Percentiles rank a stretch among this genome's conserved stretches.
These are phyloP conservation scores for Neltuma alba DNA, from an alignment of 306 rosid species.

Conservation along the genomic window DNA sequence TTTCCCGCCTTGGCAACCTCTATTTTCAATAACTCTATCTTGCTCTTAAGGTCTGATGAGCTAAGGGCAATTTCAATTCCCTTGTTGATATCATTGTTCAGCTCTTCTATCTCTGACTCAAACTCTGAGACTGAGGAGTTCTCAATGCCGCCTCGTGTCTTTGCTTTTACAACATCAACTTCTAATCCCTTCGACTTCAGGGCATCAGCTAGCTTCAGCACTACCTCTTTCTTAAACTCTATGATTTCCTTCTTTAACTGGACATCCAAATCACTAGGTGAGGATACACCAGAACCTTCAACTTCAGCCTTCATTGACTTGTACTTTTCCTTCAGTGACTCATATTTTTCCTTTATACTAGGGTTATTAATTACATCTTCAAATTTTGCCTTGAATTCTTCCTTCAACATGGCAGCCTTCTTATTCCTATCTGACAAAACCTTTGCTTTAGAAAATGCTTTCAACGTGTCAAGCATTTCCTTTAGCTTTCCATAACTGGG, in stretches of 20 bases:
- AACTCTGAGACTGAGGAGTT: conserved; percentile 42
- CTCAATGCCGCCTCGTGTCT: conserved; percentile 35
- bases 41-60: conserved; percentile 65
- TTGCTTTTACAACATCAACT: conserved; percentile 43
- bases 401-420: conserved; percentile 51
- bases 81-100: conserved; percentile 53
- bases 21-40: conserved; percentile 63
- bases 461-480: conserved; percentile 58
- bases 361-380: conserved; percentile 48
- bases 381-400: conserved; percentile 57
- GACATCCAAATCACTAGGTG: conserved; percentile 53
- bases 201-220: conserved; percentile 55
- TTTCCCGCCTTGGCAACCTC: conserved; percentile 73
- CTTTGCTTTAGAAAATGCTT: conserved; percentile 62
- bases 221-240: conserved; percentile 62
- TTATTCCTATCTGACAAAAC: conserved; percentile 41
- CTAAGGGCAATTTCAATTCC: conserved; percentile 52
- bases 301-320: conserved; percentile 62
- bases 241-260: conserved; percentile 59
- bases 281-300: conserved; percentile 51
- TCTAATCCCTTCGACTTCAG: conserved; percentile 64
- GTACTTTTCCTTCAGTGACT: conserved; percentile 54
- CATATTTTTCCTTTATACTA: conserved; percentile 61
- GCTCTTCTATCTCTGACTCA: conserved; percentile 51
- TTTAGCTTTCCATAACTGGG: conserved; percentile 65